A percentile compares a stretch with the other conserved stretches of the same genome.
These are phyloP conservation scores for Calonectria crousiana DNA, from an alignment of 2,329 filamentous ascomycete genomes.

Conservation along the genomic window DNA sequence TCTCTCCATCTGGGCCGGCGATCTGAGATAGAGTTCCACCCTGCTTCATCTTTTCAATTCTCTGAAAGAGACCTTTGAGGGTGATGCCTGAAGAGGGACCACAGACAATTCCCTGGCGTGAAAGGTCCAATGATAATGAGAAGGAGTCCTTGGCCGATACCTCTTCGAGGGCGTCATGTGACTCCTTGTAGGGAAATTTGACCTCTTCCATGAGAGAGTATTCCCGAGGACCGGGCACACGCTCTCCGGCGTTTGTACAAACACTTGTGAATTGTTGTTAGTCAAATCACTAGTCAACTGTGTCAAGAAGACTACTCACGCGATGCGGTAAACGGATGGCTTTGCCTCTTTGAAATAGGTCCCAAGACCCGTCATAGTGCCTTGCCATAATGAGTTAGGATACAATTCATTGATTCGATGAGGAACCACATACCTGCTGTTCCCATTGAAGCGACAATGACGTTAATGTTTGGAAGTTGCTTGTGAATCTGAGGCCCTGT, in stretches of 20 bases:
- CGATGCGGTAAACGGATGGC: constrained; percentile 58
- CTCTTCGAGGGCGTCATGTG: constrained; percentile 67
- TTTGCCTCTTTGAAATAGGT: constrained; percentile 64
- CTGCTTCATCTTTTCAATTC: constrained; percentile 60
- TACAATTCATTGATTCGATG: too few relatives aligned
- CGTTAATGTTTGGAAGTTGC: constrained; percentile 67
- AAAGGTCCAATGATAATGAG: constrained; percentile 64
- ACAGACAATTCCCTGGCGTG: constrained; percentile 69
- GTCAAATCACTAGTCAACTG: not conserved
- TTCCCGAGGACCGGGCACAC: constrained; percentile 68
- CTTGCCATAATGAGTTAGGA: not conserved
- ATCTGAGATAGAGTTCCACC: constrained; percentile 59
- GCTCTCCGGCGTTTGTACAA: constrained; percentile 68
- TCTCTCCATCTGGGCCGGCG: constrained; percentile 58
- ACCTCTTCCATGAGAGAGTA: constrained; percentile 63
- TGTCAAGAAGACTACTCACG: constrained; percentile 36
- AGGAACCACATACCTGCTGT: constrained; percentile 49
- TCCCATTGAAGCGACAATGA: constrained; percentile 68
- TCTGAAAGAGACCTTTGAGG: constrained; percentile 63
- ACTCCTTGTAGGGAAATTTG: constrained; percentile 67
- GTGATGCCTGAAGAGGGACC: constrained; percentile 72
- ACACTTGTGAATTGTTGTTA: constrained; percentile 54
- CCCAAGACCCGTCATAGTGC: constrained; percentile 62
- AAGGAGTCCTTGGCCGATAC: constrained; percentile 68
- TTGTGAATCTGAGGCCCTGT: constrained; percentile 69